phyloP scores from a whole-genome alignment of 1,284 basidiomycete species.

The Golubevia pallescens region DNA sequence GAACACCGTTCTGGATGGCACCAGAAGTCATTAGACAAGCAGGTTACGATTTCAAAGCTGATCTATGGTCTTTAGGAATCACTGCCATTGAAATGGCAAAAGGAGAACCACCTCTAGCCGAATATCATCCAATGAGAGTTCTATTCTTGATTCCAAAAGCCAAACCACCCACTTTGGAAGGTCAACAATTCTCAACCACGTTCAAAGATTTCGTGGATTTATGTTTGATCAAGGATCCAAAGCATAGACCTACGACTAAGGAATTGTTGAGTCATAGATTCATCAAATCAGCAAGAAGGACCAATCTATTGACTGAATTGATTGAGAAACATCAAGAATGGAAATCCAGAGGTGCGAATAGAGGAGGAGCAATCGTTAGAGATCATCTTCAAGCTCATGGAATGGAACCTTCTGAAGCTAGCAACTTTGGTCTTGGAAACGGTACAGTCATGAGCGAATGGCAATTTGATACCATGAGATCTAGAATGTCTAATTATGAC shows the following conservation, averaged over 20 bases:
- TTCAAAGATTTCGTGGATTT: conserved; percentile 92
- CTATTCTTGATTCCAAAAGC: conserved; percentile 69
- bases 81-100: conserved; percentile 66
- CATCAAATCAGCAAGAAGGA: conserved; percentile 81
- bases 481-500: conserved; percentile 69
- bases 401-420: conserved; percentile 13
- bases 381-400: conserved; percentile 23
- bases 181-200: conserved; percentile 74
- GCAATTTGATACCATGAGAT: conserved; percentile 89
- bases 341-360: conserved; percentile 45
- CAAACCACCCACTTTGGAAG: conserved; percentile 87
- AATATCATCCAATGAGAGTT: conserved; percentile 67
- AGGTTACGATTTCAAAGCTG: conserved; percentile 69
- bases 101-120: conserved; percentile 66
- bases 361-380: conserved; percentile 33
- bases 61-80: conserved; percentile 67
- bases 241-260: conserved; percentile 84
- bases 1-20: conserved; percentile 96
- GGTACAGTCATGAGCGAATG: conserved; percentile 83
- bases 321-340: conserved; percentile 70
- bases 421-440: conserved; percentile 17
- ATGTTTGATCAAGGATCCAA: conserved; percentile 91
- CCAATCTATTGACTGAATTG: conserved; percentile 80
- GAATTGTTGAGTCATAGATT: conserved; percentile 91
- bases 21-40: conserved; percentile 96